Evolutionary conservation across 352 stramenopile species (phyloP), one percentile per base, ranked within the genome.

Genomic region (Globisporangium lucens): DNA sequence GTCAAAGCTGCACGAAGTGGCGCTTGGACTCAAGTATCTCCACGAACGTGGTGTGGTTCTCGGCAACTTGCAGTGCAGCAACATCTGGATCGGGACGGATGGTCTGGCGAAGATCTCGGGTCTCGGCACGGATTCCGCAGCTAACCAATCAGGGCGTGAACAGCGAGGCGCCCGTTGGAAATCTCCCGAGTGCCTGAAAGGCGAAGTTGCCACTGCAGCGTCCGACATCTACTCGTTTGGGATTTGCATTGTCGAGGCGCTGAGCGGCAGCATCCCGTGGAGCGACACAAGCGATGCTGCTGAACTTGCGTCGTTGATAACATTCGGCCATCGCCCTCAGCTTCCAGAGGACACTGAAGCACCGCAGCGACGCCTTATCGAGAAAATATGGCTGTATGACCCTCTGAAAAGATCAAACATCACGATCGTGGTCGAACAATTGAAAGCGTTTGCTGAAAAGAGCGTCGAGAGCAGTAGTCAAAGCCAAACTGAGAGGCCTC

Each of bases 1-100:
- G 52, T 15, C 56, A 22, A 63, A 46, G 30, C 24, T 75, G 38
- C 20, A 47, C 36, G 69, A 71, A 41, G 56, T 47, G 3, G 38
- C 59, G 2, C 55, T 67, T 17, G 85, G 80, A 5, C 61, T 93
- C 3, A n/a, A 61, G 35, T 90, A 84, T 63, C 56, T 70, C 2
- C 17, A 56, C 9, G 35, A 61, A 17, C 65, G 47, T 15, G 47
- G 43, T 0, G 24, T 70, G 1, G 1, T 62, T 9, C 6, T 56
- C 65, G 22, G 57, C 4, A 10, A 2, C 2, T 51, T 66, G 2
- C 27, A 24, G 1, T 68, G 63, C 41, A 38, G 0, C 0, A 29
- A 49, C 30, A 58, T 56, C 12, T 66, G 61, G 61, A 12, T 66
- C 20, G 33, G 61, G 6, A 17, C 47, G 1, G 38, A 66, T n/a